Percentiles rank a stretch among this genome's conserved stretches.
Conservation (phyloP, 129 eudicot species). For the Saussurea involucrata region DNA sequence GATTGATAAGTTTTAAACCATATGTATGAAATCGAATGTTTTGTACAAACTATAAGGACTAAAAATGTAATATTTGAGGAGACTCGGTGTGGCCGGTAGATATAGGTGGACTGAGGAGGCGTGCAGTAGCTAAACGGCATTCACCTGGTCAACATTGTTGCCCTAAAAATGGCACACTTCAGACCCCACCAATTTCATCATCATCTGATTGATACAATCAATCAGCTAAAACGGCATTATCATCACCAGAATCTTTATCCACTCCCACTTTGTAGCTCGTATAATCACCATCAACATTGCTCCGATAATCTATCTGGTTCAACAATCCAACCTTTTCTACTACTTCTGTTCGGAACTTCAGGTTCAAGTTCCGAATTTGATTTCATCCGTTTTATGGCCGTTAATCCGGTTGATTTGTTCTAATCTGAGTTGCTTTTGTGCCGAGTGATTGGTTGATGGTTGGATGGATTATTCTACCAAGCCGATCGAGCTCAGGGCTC, state of each 20-base stretch:
- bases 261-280: neutral
- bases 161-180: neutral
- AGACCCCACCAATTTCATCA: neutral
- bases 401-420: neutral
- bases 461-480: conserved; percentile 11
- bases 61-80: neutral
- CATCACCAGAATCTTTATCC: conserved; percentile 12
- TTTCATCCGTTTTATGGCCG: neutral
- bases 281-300: conserved; percentile 13
- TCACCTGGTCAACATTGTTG: conserved; percentile 5
- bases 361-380: neutral
- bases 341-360: neutral
- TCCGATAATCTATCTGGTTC: neutral
- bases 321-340: neutral
- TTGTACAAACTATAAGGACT: neutral
- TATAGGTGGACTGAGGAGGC: neutral
- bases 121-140: neutral
- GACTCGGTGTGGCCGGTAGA: neutral
- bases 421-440: neutral
- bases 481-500: conserved; percentile 46
- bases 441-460: neutral
- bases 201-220: neutral
- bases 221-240: conserved; percentile 19
- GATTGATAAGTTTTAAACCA: neutral
- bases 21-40: neutral